These are phyloP conservation scores for Pachyrhizus erosus DNA, from an alignment of 306 rosid genomes.

Conservation along the genomic window DNA sequence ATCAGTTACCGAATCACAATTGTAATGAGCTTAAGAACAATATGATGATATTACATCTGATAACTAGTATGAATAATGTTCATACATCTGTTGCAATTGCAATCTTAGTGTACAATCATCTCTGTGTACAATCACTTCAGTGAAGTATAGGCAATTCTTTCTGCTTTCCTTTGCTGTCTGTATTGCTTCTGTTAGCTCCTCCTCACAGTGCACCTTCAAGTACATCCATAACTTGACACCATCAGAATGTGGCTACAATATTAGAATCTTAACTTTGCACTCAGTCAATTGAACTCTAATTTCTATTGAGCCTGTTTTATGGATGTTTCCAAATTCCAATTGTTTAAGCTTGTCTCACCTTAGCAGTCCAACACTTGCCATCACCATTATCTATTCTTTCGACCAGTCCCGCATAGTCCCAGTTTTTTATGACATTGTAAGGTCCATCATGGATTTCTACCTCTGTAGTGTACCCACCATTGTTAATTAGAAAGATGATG, in stretches of 20 bases:
- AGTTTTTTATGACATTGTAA: constrained; percentile 39
- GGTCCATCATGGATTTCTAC: constrained; percentile 37
- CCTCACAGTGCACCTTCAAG: constrained; percentile 38
- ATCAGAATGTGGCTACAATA: not conserved
- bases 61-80: too few species aligned
- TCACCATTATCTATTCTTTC: constrained; percentile 37
- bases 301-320: not conserved
- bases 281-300: too few species aligned
- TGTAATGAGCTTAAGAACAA: too few species aligned
- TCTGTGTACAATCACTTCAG: too few species aligned
- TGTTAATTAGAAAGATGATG: constrained; percentile 33
- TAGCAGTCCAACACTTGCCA: constrained; percentile 41
- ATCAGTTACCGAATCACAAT: too few species aligned
- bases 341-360: constrained; percentile 32
- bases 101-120: too few species aligned
- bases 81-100: too few species aligned
- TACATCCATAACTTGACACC: not conserved
- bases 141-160: too few species aligned
- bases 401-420: constrained; percentile 39
- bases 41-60: too few species aligned
- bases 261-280: not conserved
- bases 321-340: not conserved
- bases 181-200: constrained; percentile 38
- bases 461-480: constrained; percentile 39
- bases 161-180: not conserved